Percentiles rank a stretch among this genome's conserved stretches.
phyloP scores from a whole-genome alignment of 2,329 filamentous ascomycete genomes.

The Aspergillus udagawae region DNA sequence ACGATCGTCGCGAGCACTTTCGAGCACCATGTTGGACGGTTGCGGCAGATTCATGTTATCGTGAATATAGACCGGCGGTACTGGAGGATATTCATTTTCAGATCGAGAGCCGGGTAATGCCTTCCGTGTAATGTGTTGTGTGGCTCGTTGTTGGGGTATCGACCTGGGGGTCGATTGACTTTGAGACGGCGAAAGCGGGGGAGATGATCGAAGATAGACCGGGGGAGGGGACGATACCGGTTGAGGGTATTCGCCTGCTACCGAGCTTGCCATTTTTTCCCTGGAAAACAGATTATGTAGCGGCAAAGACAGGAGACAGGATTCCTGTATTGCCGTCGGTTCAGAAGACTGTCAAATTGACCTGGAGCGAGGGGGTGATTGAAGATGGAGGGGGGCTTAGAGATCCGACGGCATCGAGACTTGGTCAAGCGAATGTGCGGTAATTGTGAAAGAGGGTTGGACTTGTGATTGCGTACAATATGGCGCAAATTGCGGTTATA shows the following conservation, averaged over 20 bases:
- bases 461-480: too few species aligned
- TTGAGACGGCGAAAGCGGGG: constrained; percentile 23
- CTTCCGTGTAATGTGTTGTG: constrained; percentile 24
- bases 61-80: constrained; percentile 33
- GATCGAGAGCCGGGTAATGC: constrained; percentile 17
- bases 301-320: not conserved
- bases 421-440: not conserved
- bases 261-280: constrained; percentile 25
- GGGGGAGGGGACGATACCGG: constrained; percentile 41
- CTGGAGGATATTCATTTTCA: constrained; percentile 27
- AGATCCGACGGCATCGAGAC: not conserved
- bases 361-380: not conserved
- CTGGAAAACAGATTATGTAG: not conserved
- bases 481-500: not conserved
- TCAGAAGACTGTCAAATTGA: not conserved
- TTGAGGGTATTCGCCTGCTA: constrained; percentile 20
- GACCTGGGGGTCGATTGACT: constrained; percentile 6
- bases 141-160: constrained; percentile 17
- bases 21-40: constrained; percentile 25
- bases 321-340: not conserved
- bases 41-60: constrained; percentile 21
- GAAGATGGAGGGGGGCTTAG: not conserved
- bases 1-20: constrained; percentile 21
- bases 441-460: too few species aligned
- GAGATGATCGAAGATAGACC: constrained; percentile 39